Percentiles rank a stretch among this genome's conserved stretches.
Conservation (phyloP, 441 rosid species). For the Populus tomentosa region DNA sequence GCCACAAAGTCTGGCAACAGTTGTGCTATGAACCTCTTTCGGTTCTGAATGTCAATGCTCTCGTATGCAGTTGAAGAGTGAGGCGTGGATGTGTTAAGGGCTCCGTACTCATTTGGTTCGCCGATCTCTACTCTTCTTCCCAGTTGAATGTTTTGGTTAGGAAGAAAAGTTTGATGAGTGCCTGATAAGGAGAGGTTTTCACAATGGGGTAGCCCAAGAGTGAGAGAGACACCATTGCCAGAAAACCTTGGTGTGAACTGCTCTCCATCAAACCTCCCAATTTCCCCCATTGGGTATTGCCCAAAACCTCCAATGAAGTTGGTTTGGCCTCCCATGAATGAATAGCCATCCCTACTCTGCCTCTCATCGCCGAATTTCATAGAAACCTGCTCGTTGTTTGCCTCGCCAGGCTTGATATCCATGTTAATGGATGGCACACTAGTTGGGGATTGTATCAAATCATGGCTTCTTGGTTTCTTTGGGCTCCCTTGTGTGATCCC, state of each 20-base stretch:
- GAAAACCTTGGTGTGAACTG: slow-evolving; percentile 68
- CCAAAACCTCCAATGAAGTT: slow-evolving; percentile 81
- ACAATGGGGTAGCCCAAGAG: slow-evolving; percentile 82
- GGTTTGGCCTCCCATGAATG: slow-evolving; percentile 64
- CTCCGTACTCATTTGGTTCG: slow-evolving; percentile 60
- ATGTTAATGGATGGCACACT: slow-evolving; percentile 39
- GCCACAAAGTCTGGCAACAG: slow-evolving; percentile 88
- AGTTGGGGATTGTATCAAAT: slow-evolving; percentile 47
- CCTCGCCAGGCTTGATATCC: slow-evolving; percentile 35
- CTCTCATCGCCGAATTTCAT: slow-evolving; percentile 60
- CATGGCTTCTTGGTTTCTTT: slow-evolving; percentile 60
- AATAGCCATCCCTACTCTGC: slow-evolving; percentile 66
- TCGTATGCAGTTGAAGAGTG: slow-evolving; percentile 73
- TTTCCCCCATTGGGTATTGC: slow-evolving; percentile 84
- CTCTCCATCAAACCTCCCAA: slow-evolving; percentile 75
- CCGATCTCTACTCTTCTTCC: slow-evolving; percentile 74
- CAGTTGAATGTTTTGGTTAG: slow-evolving; percentile 67
- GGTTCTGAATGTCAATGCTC: slow-evolving; percentile 65
- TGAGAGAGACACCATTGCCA: slow-evolving; percentile 87
- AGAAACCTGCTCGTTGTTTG: slow-evolving; percentile 37
- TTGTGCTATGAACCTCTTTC: slow-evolving; percentile 87
- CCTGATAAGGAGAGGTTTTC: slow-evolving; percentile 72
- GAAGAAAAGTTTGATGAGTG: slow-evolving; percentile 68
- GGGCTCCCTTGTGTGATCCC: slow-evolving; percentile 77
- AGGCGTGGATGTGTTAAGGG: slow-evolving; percentile 45